Conservation (phyloP, 257 asterid species). For the Gardenia jasminoides region DNA sequence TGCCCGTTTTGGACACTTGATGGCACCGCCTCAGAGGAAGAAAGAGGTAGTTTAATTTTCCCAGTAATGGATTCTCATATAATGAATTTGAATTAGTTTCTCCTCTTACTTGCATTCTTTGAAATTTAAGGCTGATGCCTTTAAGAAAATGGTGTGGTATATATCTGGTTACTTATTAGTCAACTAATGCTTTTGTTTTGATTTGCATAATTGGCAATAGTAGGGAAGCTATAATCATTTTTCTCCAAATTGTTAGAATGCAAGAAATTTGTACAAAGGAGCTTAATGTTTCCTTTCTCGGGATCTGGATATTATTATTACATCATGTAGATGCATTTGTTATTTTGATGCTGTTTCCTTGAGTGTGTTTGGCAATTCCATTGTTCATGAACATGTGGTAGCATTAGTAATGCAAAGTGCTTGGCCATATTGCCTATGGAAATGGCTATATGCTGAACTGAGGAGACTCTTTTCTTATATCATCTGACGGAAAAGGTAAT, state of each 20-base stretch:
- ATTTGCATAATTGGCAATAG: background rate
- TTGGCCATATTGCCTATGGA: no score
- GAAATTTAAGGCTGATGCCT: background rate
- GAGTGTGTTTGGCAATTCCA: no score
- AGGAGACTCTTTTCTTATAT: no score
- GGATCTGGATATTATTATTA: background rate
- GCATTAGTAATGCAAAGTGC: no score
- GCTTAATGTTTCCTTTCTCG: background rate
- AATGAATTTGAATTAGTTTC: no score
- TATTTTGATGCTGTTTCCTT: no score
- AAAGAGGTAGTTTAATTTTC: conserved; percentile 62
- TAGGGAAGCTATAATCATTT: background rate
- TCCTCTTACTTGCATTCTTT: background rate
- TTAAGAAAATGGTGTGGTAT: background rate
- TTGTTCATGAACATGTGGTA: no score
- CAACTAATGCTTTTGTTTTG: background rate
- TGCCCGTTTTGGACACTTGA: conserved; percentile 74
- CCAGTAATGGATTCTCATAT: no score
- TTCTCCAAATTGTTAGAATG: background rate
- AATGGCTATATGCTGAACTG: no score
- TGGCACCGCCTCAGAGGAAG: conserved; percentile 74
- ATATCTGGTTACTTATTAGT: background rate
- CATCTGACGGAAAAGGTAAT: background rate
- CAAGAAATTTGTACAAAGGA: background rate
- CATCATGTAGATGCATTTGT: background rate